Percentiles rank a stretch among this genome's conserved stretches.
phyloP scores from a whole-genome alignment of 306 rosid genomes.

The Elaeagnus macrophylla region DNA sequence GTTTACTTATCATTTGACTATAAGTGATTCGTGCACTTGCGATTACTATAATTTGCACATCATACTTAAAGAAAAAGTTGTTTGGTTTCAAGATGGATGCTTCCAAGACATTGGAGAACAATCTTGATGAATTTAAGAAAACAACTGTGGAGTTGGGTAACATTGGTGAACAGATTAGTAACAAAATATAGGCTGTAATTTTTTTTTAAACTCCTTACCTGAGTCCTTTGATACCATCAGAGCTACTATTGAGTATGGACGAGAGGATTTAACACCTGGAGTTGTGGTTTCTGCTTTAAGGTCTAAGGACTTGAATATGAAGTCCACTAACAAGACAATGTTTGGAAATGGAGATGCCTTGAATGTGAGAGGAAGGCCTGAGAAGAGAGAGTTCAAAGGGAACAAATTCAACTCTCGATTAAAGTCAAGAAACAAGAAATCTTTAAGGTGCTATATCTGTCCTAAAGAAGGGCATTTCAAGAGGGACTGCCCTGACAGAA shows the following conservation, averaged over 20 bases:
- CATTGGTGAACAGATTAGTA: neutral
- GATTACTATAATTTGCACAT: no score
- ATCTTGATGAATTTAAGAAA: neutral
- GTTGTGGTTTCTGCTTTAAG: neutral
- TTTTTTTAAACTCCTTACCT: neutral
- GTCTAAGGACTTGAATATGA: neutral
- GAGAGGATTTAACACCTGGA: neutral
- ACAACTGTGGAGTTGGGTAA: neutral
- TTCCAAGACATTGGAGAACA: neutral
- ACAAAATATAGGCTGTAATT: neutral
- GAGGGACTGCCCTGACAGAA: neutral
- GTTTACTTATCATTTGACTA: no score
- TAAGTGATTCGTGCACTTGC: no score
- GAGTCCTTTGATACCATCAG: neutral
- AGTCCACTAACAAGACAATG: no score
- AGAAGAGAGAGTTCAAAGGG: no score
- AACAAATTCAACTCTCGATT: no score
- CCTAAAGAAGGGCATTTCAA: neutral
- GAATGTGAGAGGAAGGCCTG: no score
- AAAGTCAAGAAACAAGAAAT: neutral
- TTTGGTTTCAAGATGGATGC: neutral
- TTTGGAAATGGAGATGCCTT: no score
- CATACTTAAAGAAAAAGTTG: neutral
- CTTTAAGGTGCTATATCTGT: neutral
- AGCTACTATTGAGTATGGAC: neutral